Percentiles rank a stretch among this genome's conserved stretches.
Conservation (phyloP, 306 rosid species). For the Cucurbita argyrosperma region DNA sequence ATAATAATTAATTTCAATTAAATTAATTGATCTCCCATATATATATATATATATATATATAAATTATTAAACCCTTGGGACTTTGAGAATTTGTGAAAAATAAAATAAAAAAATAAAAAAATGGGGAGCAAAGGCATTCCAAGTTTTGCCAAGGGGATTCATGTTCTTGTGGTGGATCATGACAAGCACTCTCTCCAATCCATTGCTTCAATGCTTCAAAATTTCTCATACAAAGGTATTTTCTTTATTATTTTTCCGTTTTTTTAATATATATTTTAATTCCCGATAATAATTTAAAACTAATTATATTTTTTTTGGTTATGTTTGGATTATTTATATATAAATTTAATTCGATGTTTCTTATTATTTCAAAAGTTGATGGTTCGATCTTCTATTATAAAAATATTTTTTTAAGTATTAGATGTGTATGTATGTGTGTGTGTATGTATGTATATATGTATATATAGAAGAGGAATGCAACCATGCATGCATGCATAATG, state of each 20-base stretch:
- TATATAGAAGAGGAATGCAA: too few species aligned
- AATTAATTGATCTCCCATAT: background rate
- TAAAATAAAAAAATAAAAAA: background rate
- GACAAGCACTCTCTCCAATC: constrained; percentile 10
- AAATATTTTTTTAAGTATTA: too few species aligned
- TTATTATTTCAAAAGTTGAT: too few species aligned
- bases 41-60: background rate
- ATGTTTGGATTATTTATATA: too few species aligned
- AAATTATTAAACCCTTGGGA: background rate
- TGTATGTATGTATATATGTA: too few species aligned
- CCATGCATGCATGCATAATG: background rate
- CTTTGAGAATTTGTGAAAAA: background rate
- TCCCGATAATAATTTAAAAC: background rate
- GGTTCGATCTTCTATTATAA: too few species aligned
- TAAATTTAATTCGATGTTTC: too few species aligned
- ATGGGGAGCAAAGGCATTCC: constrained; percentile 5
- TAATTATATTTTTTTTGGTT: too few species aligned
- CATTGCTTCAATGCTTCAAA: constrained; percentile 19
- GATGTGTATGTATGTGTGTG: too few species aligned
- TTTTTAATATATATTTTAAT: background rate
- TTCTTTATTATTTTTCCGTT: background rate
- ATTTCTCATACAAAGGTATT: constrained; percentile 18
- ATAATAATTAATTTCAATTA: background rate
- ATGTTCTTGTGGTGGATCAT: constrained; percentile 27
- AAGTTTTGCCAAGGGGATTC: constrained; percentile 23